phyloP scores from a whole-genome alignment of 2,329 filamentous ascomycete genomes.

The Aspergillus fischeri region DNA sequence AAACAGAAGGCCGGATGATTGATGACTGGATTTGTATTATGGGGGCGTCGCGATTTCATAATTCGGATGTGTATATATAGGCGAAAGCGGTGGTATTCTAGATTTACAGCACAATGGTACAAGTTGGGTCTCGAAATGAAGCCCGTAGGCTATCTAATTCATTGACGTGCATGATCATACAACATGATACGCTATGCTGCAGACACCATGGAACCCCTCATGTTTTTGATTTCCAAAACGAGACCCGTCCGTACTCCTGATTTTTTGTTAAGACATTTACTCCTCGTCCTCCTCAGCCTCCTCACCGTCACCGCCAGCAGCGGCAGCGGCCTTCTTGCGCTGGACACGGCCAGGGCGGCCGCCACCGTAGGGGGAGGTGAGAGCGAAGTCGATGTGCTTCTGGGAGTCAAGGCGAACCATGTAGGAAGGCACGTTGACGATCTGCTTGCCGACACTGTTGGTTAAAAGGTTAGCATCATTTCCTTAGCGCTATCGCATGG shows the following conservation, averaged over 20 bases:
- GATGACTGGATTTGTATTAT: conserved; percentile 13
- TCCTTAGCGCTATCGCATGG: background rate
- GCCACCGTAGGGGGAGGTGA: conserved; percentile 96
- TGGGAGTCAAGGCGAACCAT: conserved; percentile 99
- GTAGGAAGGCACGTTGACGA: conserved; percentile 99
- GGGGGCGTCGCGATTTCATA: conserved; percentile 22
- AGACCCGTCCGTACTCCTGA: conserved; percentile 36
- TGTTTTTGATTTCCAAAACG: conserved; percentile 30
- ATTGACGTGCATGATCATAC: conserved; percentile 37
- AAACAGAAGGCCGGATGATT: conserved; percentile 15
- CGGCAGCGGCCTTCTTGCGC: conserved; percentile 99
- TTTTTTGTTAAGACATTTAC: conserved; percentile 34
- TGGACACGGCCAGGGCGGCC: conserved; percentile 95
- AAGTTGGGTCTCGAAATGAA: conserved; percentile 31
- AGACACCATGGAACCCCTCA: conserved; percentile 34
- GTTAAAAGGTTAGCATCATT: background rate
- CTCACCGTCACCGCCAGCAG: conserved; percentile 61
- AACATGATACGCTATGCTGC: conserved; percentile 37
- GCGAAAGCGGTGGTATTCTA: background rate
- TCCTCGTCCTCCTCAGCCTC: conserved; percentile 79
- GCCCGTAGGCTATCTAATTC: conserved; percentile 35
- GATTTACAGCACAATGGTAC: conserved; percentile 1
- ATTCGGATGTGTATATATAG: conserved; percentile 4
- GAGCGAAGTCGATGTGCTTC: conserved; percentile 99
- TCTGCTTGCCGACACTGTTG: conserved; percentile 93